These are phyloP conservation scores for Stephania cephalantha DNA, from an alignment of 164 flowering plant genomes.

Conservation along the genomic window DNA sequence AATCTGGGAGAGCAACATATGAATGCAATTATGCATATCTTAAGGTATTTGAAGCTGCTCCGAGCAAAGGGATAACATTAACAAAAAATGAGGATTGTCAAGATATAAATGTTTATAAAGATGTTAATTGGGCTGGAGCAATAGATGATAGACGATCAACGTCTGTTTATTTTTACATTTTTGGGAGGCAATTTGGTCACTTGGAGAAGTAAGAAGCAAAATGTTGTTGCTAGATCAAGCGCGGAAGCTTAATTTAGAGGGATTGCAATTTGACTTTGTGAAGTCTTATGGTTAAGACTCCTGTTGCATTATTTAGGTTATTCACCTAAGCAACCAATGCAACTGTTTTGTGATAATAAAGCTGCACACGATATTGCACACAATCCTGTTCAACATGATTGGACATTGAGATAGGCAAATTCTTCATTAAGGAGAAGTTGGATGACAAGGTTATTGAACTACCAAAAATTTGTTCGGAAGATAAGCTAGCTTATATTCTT, in stretches of 20 bases:
- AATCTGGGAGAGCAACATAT: background rate
- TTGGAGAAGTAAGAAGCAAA: slow-evolving; percentile 2
- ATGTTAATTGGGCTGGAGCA: background rate
- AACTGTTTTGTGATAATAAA: background rate
- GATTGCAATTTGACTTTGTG: background rate
- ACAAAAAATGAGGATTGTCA: background rate
- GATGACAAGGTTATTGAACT: background rate
- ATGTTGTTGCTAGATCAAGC: slow-evolving; percentile 5
- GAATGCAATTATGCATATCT: background rate
- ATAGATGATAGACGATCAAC: background rate
- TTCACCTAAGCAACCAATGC: too few species aligned
- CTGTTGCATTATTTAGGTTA: background rate
- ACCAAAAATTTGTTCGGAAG: too few species aligned
- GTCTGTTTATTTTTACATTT: background rate
- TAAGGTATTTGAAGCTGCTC: background rate
- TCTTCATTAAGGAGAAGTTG: background rate
- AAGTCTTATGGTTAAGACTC: background rate
- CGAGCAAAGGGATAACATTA: background rate
- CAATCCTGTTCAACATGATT: background rate
- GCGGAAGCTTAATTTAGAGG: background rate
- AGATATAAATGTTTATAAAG: background rate
- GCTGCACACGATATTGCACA: background rate
- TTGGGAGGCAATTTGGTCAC: background rate
- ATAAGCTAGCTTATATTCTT: too few species aligned
- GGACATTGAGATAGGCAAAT: background rate